phyloP scores from a whole-genome alignment of 192 early-diverging fungal genomes.

The Umbelopsis sp. region DNA sequence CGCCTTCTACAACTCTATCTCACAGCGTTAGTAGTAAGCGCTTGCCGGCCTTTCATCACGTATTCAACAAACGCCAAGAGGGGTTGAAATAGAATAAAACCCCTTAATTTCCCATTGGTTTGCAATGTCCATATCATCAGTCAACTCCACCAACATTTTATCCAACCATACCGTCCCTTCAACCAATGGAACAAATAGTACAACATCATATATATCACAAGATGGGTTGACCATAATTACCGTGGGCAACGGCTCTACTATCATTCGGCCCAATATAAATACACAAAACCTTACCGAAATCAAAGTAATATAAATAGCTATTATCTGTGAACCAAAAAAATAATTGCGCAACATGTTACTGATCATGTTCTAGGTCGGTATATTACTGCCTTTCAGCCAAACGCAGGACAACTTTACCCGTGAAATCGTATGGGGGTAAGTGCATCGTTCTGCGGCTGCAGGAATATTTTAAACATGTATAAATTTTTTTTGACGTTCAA shows the following conservation, averaged over 20 bases:
- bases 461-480: not conserved
- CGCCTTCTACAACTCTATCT: not conserved
- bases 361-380: conserved; percentile 27
- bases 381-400: conserved; percentile 39
- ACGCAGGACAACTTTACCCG: conserved; percentile 34
- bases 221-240: not conserved
- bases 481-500: conserved; percentile 13
- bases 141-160: not conserved
- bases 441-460: not conserved
- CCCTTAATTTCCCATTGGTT: not conserved
- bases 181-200: not conserved
- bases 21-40: no score
- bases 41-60: no score
- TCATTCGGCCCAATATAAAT: conserved; percentile 9
- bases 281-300: conserved; percentile 11
- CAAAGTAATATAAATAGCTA: not conserved
- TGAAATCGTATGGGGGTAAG: conserved; percentile 45
- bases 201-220: conserved; percentile 2
- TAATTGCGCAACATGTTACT: not conserved
- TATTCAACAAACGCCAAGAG: no score
- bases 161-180: not conserved
- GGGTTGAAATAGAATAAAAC: no score
- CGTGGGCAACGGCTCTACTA: not conserved
- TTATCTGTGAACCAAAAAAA: not conserved
- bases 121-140: not conserved